phyloP scores from a whole-genome alignment of 1,284 basidiomycete species.

The Apiotrichum gamsii region DNA sequence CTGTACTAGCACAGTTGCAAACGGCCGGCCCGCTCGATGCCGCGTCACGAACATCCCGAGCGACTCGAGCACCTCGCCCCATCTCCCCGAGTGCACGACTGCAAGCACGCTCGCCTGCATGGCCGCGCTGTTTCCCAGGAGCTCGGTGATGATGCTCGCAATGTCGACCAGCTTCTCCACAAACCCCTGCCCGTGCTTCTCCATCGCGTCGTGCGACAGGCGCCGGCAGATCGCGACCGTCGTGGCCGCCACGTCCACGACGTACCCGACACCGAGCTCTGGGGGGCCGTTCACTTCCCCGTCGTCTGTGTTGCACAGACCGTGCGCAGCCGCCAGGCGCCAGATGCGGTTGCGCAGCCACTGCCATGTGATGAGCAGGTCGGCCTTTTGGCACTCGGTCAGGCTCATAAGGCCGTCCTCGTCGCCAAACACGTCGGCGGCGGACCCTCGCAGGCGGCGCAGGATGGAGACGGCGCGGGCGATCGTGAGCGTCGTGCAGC shows the following conservation, averaged over 20 bases:
- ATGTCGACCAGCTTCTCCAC: constrained; percentile 34
- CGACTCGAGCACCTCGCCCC: neutral
- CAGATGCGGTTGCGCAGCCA: constrained; percentile 33
- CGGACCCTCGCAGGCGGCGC: constrained; percentile 8
- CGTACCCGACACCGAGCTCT: constrained; percentile 21
- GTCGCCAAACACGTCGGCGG: constrained; percentile 21
- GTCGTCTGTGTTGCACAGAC: constrained; percentile 7
- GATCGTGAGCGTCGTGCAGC: constrained; percentile 15
- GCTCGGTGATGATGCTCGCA: constrained; percentile 18
- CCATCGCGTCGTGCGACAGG: constrained; percentile 20
- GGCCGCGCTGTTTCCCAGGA: constrained; percentile 3
- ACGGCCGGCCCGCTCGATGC: neutral
- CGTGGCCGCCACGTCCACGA: constrained; percentile 23
- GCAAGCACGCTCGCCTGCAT: neutral
- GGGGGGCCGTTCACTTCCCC: constrained; percentile 1
- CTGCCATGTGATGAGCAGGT: constrained; percentile 35
- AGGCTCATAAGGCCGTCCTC: constrained; percentile 12
- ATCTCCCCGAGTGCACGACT: neutral
- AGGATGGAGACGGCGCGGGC: constrained; percentile 11
- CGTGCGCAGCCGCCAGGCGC: constrained; percentile 22
- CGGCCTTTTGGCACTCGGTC: constrained; percentile 26
- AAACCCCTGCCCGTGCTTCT: constrained; percentile 31
- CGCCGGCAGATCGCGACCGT: constrained; percentile 22
- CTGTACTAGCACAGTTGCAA: neutral
- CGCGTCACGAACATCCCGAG: neutral